These are phyloP conservation scores for Sanghuangporus weigelae DNA, from an alignment of 1,284 basidiomycete species.

Conservation along the genomic window DNA sequence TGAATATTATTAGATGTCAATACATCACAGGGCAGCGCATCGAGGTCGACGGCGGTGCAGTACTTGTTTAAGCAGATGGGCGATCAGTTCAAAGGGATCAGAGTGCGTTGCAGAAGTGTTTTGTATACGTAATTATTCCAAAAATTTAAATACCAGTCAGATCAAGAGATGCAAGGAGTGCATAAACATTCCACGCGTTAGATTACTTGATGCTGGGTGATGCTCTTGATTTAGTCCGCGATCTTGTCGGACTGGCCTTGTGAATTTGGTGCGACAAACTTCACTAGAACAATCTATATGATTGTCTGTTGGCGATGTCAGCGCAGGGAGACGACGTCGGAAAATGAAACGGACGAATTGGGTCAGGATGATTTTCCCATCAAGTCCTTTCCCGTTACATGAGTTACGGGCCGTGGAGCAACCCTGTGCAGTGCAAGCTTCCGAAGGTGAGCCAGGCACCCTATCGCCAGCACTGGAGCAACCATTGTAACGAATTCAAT, in stretches of 20 bases:
- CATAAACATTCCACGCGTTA: too few species aligned
- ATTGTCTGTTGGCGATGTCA: conserved; percentile 28
- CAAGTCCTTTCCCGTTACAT: conserved; percentile 32
- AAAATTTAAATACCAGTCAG: too few species aligned
- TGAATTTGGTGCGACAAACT: conserved; percentile 45
- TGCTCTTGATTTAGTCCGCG: too few species aligned
- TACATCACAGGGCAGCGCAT: conserved; percentile 22
- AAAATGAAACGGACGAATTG: conserved; percentile 35
- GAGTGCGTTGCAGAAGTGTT: too few species aligned
- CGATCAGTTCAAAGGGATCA: not conserved
- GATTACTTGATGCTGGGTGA: too few species aligned
- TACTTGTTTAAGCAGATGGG: not conserved
- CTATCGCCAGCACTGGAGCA: too few species aligned
- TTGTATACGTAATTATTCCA: too few species aligned
- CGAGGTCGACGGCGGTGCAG: conserved; percentile 20
- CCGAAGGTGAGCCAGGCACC: too few species aligned
- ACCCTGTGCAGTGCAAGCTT: too few species aligned
- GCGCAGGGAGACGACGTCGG: too few species aligned
- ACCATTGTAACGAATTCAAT: not conserved
- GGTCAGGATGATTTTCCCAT: conserved; percentile 43
- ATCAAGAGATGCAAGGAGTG: too few species aligned
- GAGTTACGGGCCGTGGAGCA: too few species aligned
- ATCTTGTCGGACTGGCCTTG: conserved; percentile 33
- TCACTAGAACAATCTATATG: conserved; percentile 42
- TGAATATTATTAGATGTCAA: conserved; percentile 13